Percentiles rank a stretch among this genome's conserved stretches.
Evolutionary conservation across 2,329 filamentous ascomycete genomes (phyloP).

Genomic region (Ceratocystis eucalypticola): DNA sequence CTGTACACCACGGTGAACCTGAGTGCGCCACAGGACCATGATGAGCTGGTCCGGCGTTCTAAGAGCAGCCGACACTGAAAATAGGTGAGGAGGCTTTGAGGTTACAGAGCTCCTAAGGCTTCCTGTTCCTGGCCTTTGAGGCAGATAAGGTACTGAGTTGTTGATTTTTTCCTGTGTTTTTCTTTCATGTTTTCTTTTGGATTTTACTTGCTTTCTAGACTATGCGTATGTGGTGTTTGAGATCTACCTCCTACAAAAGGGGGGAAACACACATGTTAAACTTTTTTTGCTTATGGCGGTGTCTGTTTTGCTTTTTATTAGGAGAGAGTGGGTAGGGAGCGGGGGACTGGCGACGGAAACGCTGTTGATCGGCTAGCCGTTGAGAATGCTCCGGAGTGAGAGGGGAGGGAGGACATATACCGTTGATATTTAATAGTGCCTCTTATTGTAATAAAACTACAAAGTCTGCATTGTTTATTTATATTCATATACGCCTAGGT

Average conservation of each 20-base stretch:
- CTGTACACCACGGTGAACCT: conserved; percentile 8
- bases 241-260: not conserved
- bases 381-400: not conserved
- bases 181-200: not conserved
- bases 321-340: not conserved
- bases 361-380: not conserved
- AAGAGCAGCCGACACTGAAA: conserved; percentile 17
- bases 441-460: conserved; percentile 10
- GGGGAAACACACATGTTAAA: not conserved
- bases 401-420: not conserved
- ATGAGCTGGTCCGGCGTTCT: conserved; percentile 10
- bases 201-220: not conserved
- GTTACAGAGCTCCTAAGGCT: not conserved
- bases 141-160: not conserved
- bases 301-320: not conserved
- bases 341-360: not conserved
- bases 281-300: not conserved
- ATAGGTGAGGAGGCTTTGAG: not conserved
- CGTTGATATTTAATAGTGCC: not conserved
- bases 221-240: not conserved
- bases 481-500: conserved; percentile 8
- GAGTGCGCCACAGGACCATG: conserved; percentile 11
- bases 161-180: not conserved
- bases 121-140: no score
- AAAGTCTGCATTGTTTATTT: conserved; percentile 19